Base-by-base conservation (phyloP, 73 alveolate genomes). In the Paramecium caudatum region DNA sequence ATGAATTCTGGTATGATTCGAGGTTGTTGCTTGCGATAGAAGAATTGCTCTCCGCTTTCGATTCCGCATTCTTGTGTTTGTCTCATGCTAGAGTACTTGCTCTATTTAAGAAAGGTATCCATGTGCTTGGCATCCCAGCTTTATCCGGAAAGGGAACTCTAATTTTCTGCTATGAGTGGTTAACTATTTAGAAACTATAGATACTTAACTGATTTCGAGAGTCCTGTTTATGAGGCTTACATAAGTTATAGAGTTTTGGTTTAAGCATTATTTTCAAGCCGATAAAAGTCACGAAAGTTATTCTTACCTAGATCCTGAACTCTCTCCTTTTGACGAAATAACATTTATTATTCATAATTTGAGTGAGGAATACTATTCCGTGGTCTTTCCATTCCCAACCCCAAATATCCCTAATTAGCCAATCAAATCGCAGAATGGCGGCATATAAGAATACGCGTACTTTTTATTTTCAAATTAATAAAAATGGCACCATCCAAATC, bases 401-500 rank as follows among this genome's bases (percentile, higher is more conserved):
- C 13, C 80, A 27, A 27, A 55, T 74, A 74, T 74, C 55, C 88
- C 39, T 37, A 74, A 74, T 45, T 17, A 74, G 88, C 88, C 88
- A 74, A 74, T 74, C 88, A 74, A 43, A 74, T 41, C 43, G 2
- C 46, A 55, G 80, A 55, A 55, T 55, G 34, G 50, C 27, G 50
- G 19, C 83, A 33, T 36, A 32, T 25, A 65, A 43, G 27, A 65
- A 32, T 33, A 23, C 27, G 49, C 34, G 17, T 65, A 32, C 50
- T 32, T 33, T 65, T 33, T 32, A 32, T 65, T 65, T 33, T 33
- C 49, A 33, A 65, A 82, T 82, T 82, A 82, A 82, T 48, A 55
- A 55, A 55, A 55, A 86, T 86, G 93, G 93, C 93, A 62, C 93
- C 93, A 70, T 43, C 82, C 43, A 90, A 92, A 87, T 88, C 94